Percentiles rank a stretch among this genome's conserved stretches.
These are phyloP conservation scores for Colletotrichum godetiae DNA, from an alignment of 2,329 filamentous ascomycete genomes.

Conservation along the genomic window DNA sequence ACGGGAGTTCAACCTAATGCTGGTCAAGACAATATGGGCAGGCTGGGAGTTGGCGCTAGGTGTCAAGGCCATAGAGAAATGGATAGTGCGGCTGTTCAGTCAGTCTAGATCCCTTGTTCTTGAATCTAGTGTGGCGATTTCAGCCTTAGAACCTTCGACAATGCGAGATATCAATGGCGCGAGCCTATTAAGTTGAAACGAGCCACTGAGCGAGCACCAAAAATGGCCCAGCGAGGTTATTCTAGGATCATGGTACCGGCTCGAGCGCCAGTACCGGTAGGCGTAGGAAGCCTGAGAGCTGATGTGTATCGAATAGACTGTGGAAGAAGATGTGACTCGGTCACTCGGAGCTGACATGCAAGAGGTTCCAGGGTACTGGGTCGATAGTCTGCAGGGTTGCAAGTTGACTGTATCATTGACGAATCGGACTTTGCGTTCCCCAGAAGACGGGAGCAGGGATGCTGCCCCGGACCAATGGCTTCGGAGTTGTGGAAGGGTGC, in stretches of 20 bases:
- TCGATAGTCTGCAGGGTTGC: neutral
- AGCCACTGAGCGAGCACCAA: neutral
- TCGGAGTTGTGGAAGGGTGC: neutral
- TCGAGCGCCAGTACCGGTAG: conserved; percentile 16
- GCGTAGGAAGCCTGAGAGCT: neutral
- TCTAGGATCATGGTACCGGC: conserved; percentile 8
- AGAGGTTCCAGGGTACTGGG: neutral
- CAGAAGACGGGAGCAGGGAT: neutral
- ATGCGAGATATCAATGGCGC: conserved; percentile 1
- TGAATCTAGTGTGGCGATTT: conserved; percentile 11
- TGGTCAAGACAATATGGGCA: neutral
- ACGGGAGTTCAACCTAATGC: neutral
- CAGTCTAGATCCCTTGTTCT: conserved; percentile 2
- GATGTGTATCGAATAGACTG: neutral
- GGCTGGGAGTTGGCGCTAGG: neutral
- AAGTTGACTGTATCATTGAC: neutral
- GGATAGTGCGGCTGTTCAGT: neutral
- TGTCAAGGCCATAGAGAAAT: neutral
- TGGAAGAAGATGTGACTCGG: neutral
- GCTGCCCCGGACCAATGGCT: conserved; percentile 2
- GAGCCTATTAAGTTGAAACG: conserved; percentile 11
- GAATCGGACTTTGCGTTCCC: neutral
- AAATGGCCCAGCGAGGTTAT: conserved; percentile 5
- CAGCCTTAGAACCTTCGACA: conserved; percentile 14
- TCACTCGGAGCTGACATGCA: conserved; percentile 7